A percentile compares a stretch with the other conserved stretches of the same genome.
phyloP scores from a whole-genome alignment of 768 basidiomycete genomes.

The Neoboletus brunneissimus region DNA sequence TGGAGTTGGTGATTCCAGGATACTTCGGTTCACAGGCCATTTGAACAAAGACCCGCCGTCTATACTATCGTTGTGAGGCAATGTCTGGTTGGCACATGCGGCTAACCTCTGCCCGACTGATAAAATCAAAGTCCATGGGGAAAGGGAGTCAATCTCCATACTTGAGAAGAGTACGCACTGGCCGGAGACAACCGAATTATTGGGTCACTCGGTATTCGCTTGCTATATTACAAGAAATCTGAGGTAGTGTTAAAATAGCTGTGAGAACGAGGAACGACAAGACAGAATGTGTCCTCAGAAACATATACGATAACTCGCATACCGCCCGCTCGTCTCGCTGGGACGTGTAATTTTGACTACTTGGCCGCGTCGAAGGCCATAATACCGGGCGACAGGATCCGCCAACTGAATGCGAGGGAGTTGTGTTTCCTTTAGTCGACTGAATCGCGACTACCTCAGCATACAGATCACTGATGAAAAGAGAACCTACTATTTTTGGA shows the following conservation, averaged over 20 bases:
- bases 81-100: neutral
- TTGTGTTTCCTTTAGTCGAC: constrained; percentile 97
- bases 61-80: neutral
- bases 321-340: constrained; percentile 94
- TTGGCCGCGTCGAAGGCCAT: constrained; percentile 91
- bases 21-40: neutral
- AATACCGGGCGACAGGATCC: constrained; percentile 98
- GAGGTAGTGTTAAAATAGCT: constrained; percentile 3
- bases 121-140: neutral
- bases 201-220: constrained; percentile 6
- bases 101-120: neutral
- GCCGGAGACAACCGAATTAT: neutral
- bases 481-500: constrained; percentile 86
- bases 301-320: constrained; percentile 90
- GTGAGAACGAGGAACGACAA: constrained; percentile 1
- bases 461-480: constrained; percentile 2
- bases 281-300: constrained; percentile 44
- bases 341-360: constrained; percentile 98
- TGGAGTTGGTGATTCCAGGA: neutral
- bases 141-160: neutral
- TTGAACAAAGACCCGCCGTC: neutral
- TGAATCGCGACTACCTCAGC: constrained; percentile 32
- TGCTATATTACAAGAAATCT: constrained; percentile 16
- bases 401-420: constrained; percentile 93
- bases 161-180: neutral